Conservation (phyloP, 805 yeast genomes). For the Lipomyces chichibuensis region DNA sequence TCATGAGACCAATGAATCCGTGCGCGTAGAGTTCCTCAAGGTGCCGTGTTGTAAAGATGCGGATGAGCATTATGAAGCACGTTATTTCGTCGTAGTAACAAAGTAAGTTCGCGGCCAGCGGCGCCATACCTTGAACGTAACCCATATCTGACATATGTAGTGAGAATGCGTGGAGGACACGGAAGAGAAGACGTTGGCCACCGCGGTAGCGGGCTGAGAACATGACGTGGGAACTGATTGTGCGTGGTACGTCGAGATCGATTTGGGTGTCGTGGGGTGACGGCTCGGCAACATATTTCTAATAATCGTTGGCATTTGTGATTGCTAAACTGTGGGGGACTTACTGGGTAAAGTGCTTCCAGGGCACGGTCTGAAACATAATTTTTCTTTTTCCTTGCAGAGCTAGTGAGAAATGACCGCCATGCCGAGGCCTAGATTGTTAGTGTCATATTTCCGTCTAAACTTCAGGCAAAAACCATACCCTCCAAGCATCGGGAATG, state of each 20-base stretch:
- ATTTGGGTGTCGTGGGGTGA: slow-evolving; percentile 35
- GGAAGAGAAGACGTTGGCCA: slow-evolving; percentile 36
- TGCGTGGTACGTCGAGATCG: slow-evolving; percentile 38
- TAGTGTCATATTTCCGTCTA: not conserved
- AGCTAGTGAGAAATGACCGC: slow-evolving; percentile 30
- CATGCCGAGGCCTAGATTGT: slow-evolving; percentile 28
- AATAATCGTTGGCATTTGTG: not conserved
- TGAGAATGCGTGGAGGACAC: slow-evolving; percentile 35
- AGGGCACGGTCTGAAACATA: slow-evolving; percentile 7
- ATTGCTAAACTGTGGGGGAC: not conserved
- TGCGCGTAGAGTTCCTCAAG: slow-evolving; percentile 25
- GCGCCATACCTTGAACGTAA: slow-evolving; percentile 48
- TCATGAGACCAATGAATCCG: slow-evolving; percentile 31
- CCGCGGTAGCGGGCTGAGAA: slow-evolving; percentile 35
- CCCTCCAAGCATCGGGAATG: slow-evolving; percentile 36
- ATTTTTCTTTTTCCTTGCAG: slow-evolving; percentile 14
- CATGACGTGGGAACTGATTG: slow-evolving; percentile 32
- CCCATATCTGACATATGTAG: slow-evolving; percentile 34
- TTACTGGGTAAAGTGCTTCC: slow-evolving; percentile 6
- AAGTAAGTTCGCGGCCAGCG: slow-evolving; percentile 52
- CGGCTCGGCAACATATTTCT: slow-evolving; percentile 12
- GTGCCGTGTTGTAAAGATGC: slow-evolving; percentile 19
- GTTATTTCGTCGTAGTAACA: slow-evolving; percentile 34
- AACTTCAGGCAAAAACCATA: not conserved
- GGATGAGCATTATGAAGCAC: slow-evolving; percentile 31